A percentile compares a stretch with the other conserved stretches of the same genome.
phyloP scores from a whole-genome alignment of 139 green algal species.

The Chlamydomonas eustigma region DNA sequence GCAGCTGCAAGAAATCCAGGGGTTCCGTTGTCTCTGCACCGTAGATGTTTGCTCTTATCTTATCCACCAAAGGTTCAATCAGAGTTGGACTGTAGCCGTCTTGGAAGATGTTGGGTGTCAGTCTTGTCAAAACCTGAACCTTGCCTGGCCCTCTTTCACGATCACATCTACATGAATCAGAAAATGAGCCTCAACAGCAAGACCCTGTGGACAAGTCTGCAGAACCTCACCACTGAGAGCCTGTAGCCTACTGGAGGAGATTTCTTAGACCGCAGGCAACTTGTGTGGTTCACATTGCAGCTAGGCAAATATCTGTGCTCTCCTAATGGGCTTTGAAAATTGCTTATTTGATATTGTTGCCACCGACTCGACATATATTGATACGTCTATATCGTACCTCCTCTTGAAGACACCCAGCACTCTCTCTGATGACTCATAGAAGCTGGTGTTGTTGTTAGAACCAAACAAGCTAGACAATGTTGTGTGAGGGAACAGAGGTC shows the following conservation, averaged over 20 bases:
- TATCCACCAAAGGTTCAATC: conserved; percentile 38
- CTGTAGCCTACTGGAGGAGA: no score
- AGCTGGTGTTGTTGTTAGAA: conserved; percentile 15
- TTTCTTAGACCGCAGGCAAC: no score
- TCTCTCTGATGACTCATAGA: conserved; percentile 41
- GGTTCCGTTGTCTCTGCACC: conserved; percentile 25
- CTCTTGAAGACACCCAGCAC: conserved; percentile 52
- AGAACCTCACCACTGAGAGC: no score
- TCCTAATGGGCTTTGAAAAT: no score
- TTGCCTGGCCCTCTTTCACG: conserved; percentile 35
- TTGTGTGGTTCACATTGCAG: no score
- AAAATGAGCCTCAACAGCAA: no score
- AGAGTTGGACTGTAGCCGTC: conserved; percentile 13
- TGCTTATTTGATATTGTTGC: no score
- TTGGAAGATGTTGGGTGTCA: conserved; percentile 44
- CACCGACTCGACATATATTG: no score
- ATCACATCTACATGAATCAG: no score
- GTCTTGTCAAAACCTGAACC: conserved; percentile 35
- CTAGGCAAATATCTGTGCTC: no score
- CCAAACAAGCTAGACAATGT: conserved; percentile 32
- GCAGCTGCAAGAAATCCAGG: conserved; percentile 52
- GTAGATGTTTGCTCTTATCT: conserved; percentile 29
- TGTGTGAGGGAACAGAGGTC: conserved; percentile 36
- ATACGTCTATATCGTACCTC: conserved; percentile 25
- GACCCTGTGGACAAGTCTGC: no score